phyloP scores from a whole-genome alignment of 176 grass and related monocot species.

The Zizania latifolia region DNA sequence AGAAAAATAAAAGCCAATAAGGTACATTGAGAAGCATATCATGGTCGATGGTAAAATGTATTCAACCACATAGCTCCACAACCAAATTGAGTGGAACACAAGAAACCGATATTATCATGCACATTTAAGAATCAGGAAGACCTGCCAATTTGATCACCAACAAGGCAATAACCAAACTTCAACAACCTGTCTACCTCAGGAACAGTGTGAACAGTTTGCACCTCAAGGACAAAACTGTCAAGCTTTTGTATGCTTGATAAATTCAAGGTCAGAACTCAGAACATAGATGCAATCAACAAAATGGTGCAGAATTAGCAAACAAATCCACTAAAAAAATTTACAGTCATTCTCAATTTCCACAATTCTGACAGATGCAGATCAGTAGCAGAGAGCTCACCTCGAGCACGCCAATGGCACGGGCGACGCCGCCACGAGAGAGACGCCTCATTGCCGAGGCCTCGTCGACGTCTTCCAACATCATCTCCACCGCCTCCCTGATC shows the following conservation, averaged over 20 bases:
- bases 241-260: background rate
- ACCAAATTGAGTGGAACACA: background rate
- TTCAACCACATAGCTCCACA: background rate
- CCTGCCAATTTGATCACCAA: background rate
- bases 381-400: constrained; percentile 48
- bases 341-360: background rate
- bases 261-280: background rate
- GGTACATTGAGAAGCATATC: background rate
- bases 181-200: background rate
- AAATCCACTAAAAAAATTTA: constrained; percentile 2
- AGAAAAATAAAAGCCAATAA: background rate
- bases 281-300: background rate
- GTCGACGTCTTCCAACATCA: constrained; percentile 54
- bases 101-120: background rate
- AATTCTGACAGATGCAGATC: background rate
- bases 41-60: background rate
- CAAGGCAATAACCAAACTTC: background rate
- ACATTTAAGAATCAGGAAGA: background rate
- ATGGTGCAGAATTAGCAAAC: background rate
- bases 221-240: background rate
- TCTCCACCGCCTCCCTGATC: constrained; percentile 66
- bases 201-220: background rate
- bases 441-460: constrained; percentile 38
- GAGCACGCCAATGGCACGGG: constrained; percentile 55
- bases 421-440: constrained; percentile 49